These are phyloP conservation scores for Lactarius indigo DNA, from an alignment of 768 basidiomycete genomes.

Conservation along the genomic window DNA sequence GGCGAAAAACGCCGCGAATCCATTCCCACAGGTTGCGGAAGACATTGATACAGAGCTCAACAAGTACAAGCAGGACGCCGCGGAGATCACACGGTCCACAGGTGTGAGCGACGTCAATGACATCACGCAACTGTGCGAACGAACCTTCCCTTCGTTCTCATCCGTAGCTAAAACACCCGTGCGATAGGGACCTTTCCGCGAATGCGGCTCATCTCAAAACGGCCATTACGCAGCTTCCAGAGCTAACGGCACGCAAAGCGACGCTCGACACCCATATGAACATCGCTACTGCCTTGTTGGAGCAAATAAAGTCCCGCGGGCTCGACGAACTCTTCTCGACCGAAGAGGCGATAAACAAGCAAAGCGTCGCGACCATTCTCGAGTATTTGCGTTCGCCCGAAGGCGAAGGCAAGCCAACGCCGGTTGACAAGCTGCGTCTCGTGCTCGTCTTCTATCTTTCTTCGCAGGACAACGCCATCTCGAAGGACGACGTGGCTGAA, in stretches of 20 bases:
- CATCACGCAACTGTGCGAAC: constrained; percentile 86
- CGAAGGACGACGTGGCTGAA: constrained; percentile 86
- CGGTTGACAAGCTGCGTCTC: constrained; percentile 87
- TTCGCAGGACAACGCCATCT: constrained; percentile 69
- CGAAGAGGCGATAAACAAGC: constrained; percentile 87
- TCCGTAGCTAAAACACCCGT: neutral
- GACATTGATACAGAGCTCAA: constrained; percentile 92
- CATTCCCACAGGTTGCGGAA: constrained; percentile 98
- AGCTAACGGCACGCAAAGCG: constrained; percentile 93
- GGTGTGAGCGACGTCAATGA: constrained; percentile 96
- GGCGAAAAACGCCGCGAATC: constrained; percentile 92
- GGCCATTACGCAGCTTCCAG: constrained; percentile 94
- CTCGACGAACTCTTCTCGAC: constrained; percentile 97
- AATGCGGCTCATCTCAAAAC: constrained; percentile 95
- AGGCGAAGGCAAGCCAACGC: constrained; percentile 59
- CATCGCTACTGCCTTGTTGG: constrained; percentile 91
- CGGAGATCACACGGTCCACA: constrained; percentile 93
- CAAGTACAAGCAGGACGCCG: constrained; percentile 92
- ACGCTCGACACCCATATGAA: constrained; percentile 99
- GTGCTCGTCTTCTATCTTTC: constrained; percentile 96
- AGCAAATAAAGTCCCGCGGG: constrained; percentile 92
- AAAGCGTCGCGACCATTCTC: constrained; percentile 78
- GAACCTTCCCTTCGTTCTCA: neutral
- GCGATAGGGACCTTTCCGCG: constrained; percentile 73
- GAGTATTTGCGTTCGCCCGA: constrained; percentile 79